A percentile compares a stretch with the other conserved stretches of the same genome.
Evolutionary conservation across 2,329 filamentous ascomycete species (phyloP).

Genomic region (Scytalidium lignicola): DNA sequence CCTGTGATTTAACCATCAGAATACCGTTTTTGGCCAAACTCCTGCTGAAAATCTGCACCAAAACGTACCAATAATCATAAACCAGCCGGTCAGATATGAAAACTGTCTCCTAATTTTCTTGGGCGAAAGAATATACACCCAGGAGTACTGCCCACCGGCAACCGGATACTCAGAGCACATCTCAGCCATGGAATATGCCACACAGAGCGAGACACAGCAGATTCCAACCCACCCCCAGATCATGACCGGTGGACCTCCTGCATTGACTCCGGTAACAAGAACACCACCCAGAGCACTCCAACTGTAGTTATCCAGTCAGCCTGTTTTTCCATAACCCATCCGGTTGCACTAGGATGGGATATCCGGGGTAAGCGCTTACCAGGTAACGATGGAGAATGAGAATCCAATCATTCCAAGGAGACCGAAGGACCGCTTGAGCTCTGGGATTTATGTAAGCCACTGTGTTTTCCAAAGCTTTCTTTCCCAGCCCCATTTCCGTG

Average conservation of each 20-base stretch:
- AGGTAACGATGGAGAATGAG: slow-evolving; percentile 53
- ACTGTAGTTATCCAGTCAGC: slow-evolving; percentile 18
- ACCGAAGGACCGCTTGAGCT: slow-evolving; percentile 51
- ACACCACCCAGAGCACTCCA: slow-evolving; percentile 54
- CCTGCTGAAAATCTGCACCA: not conserved
- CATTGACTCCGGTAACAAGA: slow-evolving; percentile 49
- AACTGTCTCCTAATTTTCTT: slow-evolving; percentile 36
- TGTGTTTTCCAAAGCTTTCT: not conserved
- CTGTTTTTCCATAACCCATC: slow-evolving; percentile 6
- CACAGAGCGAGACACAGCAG: slow-evolving; percentile 43
- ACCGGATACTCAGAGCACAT: slow-evolving; percentile 53
- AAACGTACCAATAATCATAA: slow-evolving; percentile 39
- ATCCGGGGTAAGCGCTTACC: slow-evolving; percentile 29
- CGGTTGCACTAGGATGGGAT: too few relatives aligned
- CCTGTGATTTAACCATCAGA: slow-evolving; percentile 7
- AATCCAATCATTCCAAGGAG: slow-evolving; percentile 55
- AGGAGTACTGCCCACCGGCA: slow-evolving; percentile 52
- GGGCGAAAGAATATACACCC: slow-evolving; percentile 52
- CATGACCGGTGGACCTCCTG: slow-evolving; percentile 54
- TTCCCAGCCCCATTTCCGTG: too few relatives aligned
- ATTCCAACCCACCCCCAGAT: slow-evolving; percentile 52
- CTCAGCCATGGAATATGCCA: slow-evolving; percentile 55
- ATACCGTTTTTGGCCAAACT: slow-evolving; percentile 1
- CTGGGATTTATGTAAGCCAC: slow-evolving; percentile 24
- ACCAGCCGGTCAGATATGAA: slow-evolving; percentile 42